A percentile compares a stretch with the other conserved stretches of the same genome.
Conservation (phyloP, 2,329 filamentous ascomycete genomes). For the Ophiostoma piceae region DNA sequence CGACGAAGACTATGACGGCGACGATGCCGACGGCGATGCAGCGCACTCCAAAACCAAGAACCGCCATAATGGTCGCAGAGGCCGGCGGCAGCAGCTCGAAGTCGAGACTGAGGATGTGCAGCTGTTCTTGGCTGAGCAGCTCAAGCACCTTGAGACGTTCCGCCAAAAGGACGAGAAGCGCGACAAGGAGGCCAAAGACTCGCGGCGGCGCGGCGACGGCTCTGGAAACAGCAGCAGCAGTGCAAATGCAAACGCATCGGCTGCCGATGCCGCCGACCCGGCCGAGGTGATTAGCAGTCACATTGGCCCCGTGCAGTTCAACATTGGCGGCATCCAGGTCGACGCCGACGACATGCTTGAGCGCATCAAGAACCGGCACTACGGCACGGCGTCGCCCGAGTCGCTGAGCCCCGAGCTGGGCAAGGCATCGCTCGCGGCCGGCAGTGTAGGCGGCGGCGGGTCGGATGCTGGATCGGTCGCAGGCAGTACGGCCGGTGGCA, state of each 20-base stretch:
- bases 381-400: conserved; percentile 42
- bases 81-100: conserved; percentile 41
- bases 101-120: conserved; percentile 70
- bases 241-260: no score
- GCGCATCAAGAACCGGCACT: conserved; percentile 65
- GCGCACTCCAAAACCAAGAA: neutral
- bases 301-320: conserved; percentile 93
- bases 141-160: conserved; percentile 65
- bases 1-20: neutral
- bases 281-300: conserved; percentile 60
- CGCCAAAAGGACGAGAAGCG: conserved; percentile 43
- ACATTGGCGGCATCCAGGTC: conserved; percentile 95
- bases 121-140: conserved; percentile 68
- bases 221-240: conserved; percentile 25
- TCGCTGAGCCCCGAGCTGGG: conserved; percentile 35
- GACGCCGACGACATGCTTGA: conserved; percentile 92
- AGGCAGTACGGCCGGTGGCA: neutral
- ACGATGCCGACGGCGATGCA: neutral
- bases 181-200: conserved; percentile 37
- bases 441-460: conserved; percentile 21
- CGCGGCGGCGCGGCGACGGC: conserved; percentile 22
- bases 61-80: conserved; percentile 3
- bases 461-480: conserved; percentile 7
- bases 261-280: conserved; percentile 28
- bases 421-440: conserved; percentile 35